Percentiles rank a stretch among this genome's conserved stretches.
These are phyloP conservation scores for Prunus armeniaca DNA, from an alignment of 306 rosid species.

Conservation along the genomic window DNA sequence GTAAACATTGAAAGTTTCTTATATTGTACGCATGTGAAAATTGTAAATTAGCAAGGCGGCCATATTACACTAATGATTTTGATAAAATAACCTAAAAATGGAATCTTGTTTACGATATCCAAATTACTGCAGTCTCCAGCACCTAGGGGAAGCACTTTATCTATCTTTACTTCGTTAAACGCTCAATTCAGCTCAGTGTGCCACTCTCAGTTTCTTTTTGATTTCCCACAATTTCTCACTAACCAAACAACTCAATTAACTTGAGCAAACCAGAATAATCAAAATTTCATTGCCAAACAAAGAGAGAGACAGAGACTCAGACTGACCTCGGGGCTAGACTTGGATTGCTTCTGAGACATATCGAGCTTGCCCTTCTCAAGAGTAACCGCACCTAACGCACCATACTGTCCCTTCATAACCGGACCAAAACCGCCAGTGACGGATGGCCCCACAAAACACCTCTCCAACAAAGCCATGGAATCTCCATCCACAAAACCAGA, in stretches of 20 bases:
- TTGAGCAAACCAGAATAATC: not conserved
- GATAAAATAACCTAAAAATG: not conserved
- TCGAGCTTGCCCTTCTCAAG: constrained; percentile 89
- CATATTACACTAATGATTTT: not conserved
- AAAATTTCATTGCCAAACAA: not conserved
- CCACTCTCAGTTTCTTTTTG: not conserved
- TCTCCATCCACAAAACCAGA: constrained; percentile 36
- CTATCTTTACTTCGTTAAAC: not conserved
- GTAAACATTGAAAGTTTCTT: not conserved
- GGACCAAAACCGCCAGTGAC: constrained; percentile 31
- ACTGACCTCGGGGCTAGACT: constrained; percentile 75
- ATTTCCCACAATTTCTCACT: not conserved
- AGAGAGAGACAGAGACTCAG: not conserved
- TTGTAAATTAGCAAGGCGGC: not conserved
- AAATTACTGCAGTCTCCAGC: not conserved
- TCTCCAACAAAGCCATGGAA: constrained; percentile 41
- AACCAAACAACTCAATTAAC: not conserved
- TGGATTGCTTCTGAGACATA: constrained; percentile 60
- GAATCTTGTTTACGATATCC: not conserved
- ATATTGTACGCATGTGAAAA: not conserved
- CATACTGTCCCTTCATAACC: constrained; percentile 73
- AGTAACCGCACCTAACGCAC: constrained; percentile 76
- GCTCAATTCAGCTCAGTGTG: not conserved
- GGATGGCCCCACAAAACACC: constrained; percentile 51
- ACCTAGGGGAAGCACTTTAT: not conserved